Base-by-base conservation (phyloP, 805 yeast genomes). In the Saccharomyces eubayanus region DNA sequence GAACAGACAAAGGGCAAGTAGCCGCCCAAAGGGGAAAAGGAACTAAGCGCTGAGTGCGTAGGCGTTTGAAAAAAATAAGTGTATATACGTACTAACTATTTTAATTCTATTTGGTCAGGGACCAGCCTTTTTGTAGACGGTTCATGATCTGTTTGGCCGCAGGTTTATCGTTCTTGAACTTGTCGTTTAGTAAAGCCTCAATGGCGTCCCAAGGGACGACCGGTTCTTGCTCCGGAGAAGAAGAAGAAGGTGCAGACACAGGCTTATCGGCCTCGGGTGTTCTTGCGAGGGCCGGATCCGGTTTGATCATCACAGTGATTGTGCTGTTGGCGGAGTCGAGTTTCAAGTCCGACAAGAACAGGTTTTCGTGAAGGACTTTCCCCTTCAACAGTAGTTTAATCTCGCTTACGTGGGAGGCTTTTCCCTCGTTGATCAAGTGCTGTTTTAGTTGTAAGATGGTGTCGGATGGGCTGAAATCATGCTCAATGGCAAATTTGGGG, bases 341-440 rank as follows among this genome's bases (percentile, higher is more conserved):
- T 4, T 55, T 62, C 10, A 63, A 54, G 28, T 69, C 70, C 6
- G 64, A 63, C 21, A 83, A 53, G 3, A 72, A 55, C 4, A 77
- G 63, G 4, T 80, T 68, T 62, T 84, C 87, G 41, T 77, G 79
- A 21, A 82, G 68, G 8, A 83, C 87, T 65, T 82, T 83, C 3
- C 87, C 85, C 64, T 82, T 84, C 47, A 81, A 61, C 60, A 84
- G 68, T 20, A 84, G 66, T 62, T 80, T 81, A 47, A 83, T 54
- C 57, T 79, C 74, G 14, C 68, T 62, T 1, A 77, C 68, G 11
- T 63, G 60, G 27, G 72, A 66, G 2, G 71, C 73, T 6, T 64
- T 63, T 0, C 63, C 69, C 1, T 65, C 64, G 8, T 59, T 55
- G 1, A 65, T 55, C n/a, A 70, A 53, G 24, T 58, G 62, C 20